These are phyloP conservation scores for Paraurostyla sp. DNA, from an alignment of 73 alveolate genomes.

Conservation along the genomic window DNA sequence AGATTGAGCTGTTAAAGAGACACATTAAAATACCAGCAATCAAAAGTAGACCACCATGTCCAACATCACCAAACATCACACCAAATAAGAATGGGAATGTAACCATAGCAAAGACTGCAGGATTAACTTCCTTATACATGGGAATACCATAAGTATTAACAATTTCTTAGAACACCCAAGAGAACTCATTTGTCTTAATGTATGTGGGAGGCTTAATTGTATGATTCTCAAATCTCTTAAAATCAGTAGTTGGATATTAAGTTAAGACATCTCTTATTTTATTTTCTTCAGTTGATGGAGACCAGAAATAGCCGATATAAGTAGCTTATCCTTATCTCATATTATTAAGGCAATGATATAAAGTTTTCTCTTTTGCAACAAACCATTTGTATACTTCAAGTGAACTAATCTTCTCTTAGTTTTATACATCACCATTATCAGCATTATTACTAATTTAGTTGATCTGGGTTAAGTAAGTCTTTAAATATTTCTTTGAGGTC, in stretches of 20 bases:
- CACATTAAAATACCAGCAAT: conserved; percentile 68
- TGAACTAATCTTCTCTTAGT: background rate
- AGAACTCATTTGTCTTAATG: conserved; percentile 88
- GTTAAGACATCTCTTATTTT: conserved; percentile 1
- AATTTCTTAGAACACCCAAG: conserved; percentile 89
- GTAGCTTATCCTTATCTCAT: conserved; percentile 5
- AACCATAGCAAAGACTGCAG: conserved; percentile 90
- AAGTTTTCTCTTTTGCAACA: conserved; percentile 67
- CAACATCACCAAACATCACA: conserved; percentile 95
- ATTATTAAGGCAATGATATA: conserved; percentile 39
- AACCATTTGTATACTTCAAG: conserved; percentile 66
- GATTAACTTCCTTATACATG: conserved; percentile 93
- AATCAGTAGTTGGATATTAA: conserved; percentile 30
- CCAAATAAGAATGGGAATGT: conserved; percentile 97
- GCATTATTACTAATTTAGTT: conserved; percentile 41
- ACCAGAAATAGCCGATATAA: conserved; percentile 78
- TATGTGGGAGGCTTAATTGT: conserved; percentile 87
- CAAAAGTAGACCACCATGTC: conserved; percentile 81
- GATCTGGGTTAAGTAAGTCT: conserved; percentile 27
- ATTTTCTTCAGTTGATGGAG: conserved; percentile 46
- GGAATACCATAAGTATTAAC: conserved; percentile 97
- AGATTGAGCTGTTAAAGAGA: conserved; percentile 13
- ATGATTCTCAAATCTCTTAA: conserved; percentile 57
- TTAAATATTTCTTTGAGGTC: conserved; percentile 44
- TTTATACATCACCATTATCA: conserved; percentile 6